A percentile compares a stretch with the other conserved stretches of the same genome.
These are phyloP conservation scores for Mycosarcoma mackinlayi DNA, from an alignment of 1,284 basidiomycete species.

Conservation along the genomic window DNA sequence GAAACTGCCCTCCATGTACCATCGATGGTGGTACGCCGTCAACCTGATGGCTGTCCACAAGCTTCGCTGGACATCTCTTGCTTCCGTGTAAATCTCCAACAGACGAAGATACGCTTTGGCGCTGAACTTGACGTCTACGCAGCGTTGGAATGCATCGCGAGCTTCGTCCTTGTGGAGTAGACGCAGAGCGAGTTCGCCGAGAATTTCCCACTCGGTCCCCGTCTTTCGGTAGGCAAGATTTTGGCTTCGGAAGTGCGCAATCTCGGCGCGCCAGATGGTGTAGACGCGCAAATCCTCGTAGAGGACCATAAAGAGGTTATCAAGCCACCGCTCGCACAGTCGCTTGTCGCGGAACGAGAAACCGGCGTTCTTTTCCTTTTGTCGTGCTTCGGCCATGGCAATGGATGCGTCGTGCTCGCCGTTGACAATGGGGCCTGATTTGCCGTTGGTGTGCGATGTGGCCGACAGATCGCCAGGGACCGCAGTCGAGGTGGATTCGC, in stretches of 20 bases:
- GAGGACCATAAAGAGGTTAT: constrained; percentile 97
- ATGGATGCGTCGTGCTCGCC: constrained; percentile 51
- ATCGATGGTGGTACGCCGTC: constrained; percentile 84
- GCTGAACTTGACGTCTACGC: constrained; percentile 87
- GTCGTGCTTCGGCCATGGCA: constrained; percentile 41
- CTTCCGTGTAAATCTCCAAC: constrained; percentile 92
- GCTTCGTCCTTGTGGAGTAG: constrained; percentile 97
- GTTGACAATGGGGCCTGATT: constrained; percentile 27
- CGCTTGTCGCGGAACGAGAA: constrained; percentile 96
- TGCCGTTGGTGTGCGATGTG: constrained; percentile 14
- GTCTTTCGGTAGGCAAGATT: constrained; percentile 97
- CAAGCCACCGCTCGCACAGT: constrained; percentile 96
- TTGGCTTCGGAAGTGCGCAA: constrained; percentile 98
- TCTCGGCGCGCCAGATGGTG: constrained; percentile 98
- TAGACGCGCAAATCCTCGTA: constrained; percentile 99
- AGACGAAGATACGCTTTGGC: constrained; percentile 91
- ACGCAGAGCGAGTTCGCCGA: constrained; percentile 90
- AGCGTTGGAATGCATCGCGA: constrained; percentile 95
- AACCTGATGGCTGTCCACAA: constrained; percentile 91
- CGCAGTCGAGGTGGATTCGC: constrained; percentile 37
- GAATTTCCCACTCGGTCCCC: constrained; percentile 96
- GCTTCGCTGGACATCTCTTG: constrained; percentile 88
- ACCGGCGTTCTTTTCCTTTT: constrained; percentile 69
- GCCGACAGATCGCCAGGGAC: constrained; percentile 22
- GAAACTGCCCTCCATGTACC: constrained; percentile 74